These are phyloP conservation scores for Paratinospora sagittata DNA, from an alignment of 164 flowering plant species.

Conservation along the genomic window DNA sequence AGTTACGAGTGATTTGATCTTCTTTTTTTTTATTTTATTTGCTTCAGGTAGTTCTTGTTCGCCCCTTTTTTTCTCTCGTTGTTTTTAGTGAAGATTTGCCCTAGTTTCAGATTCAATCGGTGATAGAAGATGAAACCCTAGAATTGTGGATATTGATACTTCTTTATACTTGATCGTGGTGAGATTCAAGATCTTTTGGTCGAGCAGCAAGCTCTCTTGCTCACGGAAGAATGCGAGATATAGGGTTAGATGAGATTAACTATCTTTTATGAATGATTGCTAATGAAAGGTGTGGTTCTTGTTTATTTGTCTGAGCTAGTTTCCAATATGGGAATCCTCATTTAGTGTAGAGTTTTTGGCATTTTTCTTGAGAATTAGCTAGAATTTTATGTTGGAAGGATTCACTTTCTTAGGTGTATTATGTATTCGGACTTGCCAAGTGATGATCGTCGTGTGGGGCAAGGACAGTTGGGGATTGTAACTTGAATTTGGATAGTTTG, in stretches of 20 bases:
- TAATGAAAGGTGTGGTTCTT: neutral
- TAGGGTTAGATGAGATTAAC: neutral
- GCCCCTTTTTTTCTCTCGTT: neutral
- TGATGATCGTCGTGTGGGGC: too few species aligned
- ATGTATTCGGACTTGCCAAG: too few species aligned
- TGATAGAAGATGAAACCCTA: constrained; percentile 2
- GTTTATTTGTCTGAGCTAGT: neutral
- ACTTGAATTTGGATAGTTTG: neutral
- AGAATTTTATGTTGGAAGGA: neutral
- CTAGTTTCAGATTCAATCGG: neutral
- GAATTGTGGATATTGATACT: constrained; percentile 1
- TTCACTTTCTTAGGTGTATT: neutral
- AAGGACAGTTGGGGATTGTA: neutral
- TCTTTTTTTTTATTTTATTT: neutral
- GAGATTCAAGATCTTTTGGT: neutral
- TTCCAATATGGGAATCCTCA: neutral
- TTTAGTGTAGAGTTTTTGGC: neutral
- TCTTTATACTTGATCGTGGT: neutral
- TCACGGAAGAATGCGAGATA: neutral
- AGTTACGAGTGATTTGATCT: constrained; percentile 3
- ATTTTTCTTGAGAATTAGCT: neutral
- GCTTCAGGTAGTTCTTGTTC: constrained; percentile 13
- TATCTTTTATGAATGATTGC: neutral
- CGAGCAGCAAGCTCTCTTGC: neutral
- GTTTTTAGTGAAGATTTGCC: neutral